phyloP scores from a whole-genome alignment of 176 grass and related monocot genomes.

The Avena insularis region DNA sequence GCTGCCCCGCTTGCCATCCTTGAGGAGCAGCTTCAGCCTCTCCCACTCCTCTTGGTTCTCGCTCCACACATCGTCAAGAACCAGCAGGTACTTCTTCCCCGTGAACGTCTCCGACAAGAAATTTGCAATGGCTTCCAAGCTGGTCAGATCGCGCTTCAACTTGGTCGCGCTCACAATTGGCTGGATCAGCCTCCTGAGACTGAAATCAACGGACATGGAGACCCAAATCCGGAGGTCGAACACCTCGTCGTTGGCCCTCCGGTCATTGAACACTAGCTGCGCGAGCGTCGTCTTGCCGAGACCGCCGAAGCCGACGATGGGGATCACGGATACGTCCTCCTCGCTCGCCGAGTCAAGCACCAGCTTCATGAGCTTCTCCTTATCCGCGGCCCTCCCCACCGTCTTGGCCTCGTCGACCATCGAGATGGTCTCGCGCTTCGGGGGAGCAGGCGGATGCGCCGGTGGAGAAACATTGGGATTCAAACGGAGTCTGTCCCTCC shows the following conservation, averaged over 20 bases:
- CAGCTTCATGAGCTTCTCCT: conserved; percentile 60
- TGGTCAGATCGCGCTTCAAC: conserved; percentile 41
- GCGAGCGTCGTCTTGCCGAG: conserved; percentile 67
- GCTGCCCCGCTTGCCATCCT: conserved; percentile 59
- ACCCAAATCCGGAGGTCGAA: conserved; percentile 66
- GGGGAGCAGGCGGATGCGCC: not conserved
- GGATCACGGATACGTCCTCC: conserved; percentile 66
- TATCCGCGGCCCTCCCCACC: conserved; percentile 49
- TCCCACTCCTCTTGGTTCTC: conserved; percentile 63
- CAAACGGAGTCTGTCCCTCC: conserved; percentile 25
- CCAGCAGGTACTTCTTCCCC: conserved; percentile 62
- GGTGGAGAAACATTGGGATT: not conserved
- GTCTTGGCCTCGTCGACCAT: conserved; percentile 49
- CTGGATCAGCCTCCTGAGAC: conserved; percentile 42
- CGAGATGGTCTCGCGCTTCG: conserved; percentile 2
- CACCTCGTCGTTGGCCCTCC: conserved; percentile 51
- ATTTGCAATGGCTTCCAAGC: conserved; percentile 39
- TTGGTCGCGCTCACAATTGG: conserved; percentile 53
- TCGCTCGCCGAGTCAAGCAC: conserved; percentile 54
- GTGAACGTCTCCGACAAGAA: conserved; percentile 52
- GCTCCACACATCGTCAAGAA: conserved; percentile 69
- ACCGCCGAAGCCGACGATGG: conserved; percentile 64
- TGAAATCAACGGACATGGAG: conserved; percentile 54
- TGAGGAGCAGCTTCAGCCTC: conserved; percentile 50
- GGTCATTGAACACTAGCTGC: conserved; percentile 67